Conservation (phyloP, 2,329 filamentous ascomycete species). For the Ustulina deusta region DNA sequence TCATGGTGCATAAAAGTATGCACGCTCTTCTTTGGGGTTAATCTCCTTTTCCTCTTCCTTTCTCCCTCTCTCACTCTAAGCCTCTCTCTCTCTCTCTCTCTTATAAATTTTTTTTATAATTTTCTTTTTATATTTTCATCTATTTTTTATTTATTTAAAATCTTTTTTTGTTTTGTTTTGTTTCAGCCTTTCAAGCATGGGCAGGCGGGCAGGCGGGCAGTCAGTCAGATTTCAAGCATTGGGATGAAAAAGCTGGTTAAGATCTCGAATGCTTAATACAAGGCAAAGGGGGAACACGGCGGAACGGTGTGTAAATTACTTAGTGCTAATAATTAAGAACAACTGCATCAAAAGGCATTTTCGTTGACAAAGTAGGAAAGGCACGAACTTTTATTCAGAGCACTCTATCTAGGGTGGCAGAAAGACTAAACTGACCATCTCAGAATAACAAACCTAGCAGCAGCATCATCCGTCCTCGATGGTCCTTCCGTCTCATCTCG, state of each 20-base stretch:
- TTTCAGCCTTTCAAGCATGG: conserved; percentile 11
- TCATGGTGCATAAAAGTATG: not conserved
- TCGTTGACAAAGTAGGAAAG: not conserved
- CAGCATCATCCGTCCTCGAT: conserved; percentile 10
- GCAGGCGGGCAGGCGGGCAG: not conserved
- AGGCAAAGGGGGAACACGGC: not conserved
- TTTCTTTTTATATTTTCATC: not conserved
- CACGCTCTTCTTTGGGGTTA: not conserved
- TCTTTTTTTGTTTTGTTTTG: not conserved
- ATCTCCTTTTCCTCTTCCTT: no score
- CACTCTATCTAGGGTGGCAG: not conserved
- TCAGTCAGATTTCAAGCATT: not conserved
- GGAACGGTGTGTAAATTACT: conserved; percentile 17
- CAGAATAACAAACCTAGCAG: conserved; percentile 11
- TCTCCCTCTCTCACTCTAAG: no score
- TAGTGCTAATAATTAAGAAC: conserved; percentile 13
- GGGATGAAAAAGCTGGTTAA: not conserved
- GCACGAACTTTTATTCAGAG: not conserved
- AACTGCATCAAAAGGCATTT: not conserved
- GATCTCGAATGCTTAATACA: not conserved
- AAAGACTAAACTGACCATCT: conserved; percentile 12
- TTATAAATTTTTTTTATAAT: no score
- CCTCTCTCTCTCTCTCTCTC: no score
- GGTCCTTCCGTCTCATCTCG: not conserved
- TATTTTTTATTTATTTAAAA: not conserved